phyloP scores from a whole-genome alignment of 1,139 yeast genomes.

The Eremothecium cymbalariae region DNA sequence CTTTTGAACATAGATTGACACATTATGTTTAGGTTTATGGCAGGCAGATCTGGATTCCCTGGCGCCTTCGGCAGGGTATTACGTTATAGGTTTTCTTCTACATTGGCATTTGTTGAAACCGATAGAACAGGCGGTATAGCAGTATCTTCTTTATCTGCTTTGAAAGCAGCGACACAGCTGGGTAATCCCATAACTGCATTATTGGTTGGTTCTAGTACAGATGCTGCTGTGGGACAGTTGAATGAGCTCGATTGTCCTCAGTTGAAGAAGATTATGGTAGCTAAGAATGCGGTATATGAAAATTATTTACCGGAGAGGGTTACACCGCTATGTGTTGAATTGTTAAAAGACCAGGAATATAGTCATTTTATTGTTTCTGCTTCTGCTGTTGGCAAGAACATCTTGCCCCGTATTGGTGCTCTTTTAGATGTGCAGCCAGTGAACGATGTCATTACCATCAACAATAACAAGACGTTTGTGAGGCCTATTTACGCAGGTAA shows the following conservation, averaged over 20 bases:
- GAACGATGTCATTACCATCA: slow-evolving; percentile 67
- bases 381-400: slow-evolving; percentile 78
- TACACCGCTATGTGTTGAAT: slow-evolving; percentile 47
- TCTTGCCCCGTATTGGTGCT: slow-evolving; percentile 84
- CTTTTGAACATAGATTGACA: no score
- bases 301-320: slow-evolving; percentile 60
- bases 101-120: slow-evolving; percentile 70
- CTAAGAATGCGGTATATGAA: slow-evolving; percentile 43
- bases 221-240: slow-evolving; percentile 36
- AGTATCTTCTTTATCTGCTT: slow-evolving; percentile 59
- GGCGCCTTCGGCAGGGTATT: background rate
- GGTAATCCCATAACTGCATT: slow-evolving; percentile 61
- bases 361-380: slow-evolving; percentile 77
- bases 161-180: slow-evolving; percentile 55
- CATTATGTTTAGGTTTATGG: slow-evolving; percentile 5
- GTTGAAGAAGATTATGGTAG: slow-evolving; percentile 42
- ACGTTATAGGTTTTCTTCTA: slow-evolving; percentile 38
- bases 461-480: slow-evolving; percentile 61
- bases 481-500: slow-evolving; percentile 97
- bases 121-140: slow-evolving; percentile 42
- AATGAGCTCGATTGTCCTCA: slow-evolving; percentile 33
- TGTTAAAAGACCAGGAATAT: slow-evolving; percentile 40
- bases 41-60: slow-evolving; percentile 2
- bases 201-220: slow-evolving; percentile 48
- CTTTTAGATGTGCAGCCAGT: slow-evolving; percentile 80